Evolutionary conservation across 495 filamentous ascomycete species (phyloP).

Genomic region (Rusavskia elegans): DNA sequence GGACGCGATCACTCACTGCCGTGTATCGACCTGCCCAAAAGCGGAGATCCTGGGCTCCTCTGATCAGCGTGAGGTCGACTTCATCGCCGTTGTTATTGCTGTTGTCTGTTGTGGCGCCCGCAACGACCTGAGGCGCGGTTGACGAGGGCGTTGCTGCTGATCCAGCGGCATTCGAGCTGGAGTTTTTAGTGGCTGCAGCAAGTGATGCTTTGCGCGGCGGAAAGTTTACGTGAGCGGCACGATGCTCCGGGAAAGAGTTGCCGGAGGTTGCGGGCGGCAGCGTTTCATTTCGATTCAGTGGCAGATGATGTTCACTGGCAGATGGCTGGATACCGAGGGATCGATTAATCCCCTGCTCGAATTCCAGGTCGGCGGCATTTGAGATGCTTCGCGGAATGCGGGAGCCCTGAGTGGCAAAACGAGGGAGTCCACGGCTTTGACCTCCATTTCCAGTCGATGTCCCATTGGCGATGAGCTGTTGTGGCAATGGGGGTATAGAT

Average conservation of each 20-base stretch:
- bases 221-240: too few relatives aligned
- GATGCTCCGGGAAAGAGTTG: background rate
- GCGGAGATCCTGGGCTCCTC: conserved; percentile 6
- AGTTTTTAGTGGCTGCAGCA: too few relatives aligned
- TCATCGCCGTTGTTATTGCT: background rate
- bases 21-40: conserved; percentile 44
- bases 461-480: background rate
- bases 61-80: conserved; percentile 12
- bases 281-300: background rate
- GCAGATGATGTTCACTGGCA: background rate
- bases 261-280: background rate
- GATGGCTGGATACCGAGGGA: background rate
- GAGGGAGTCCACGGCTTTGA: too few relatives aligned
- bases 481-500: background rate
- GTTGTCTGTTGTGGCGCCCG: too few relatives aligned
- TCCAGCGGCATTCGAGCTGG: too few relatives aligned
- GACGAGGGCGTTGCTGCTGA: too few relatives aligned
- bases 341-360: background rate
- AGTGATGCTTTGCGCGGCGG: too few relatives aligned
- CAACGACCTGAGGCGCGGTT: too few relatives aligned
- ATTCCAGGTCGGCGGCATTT: background rate
- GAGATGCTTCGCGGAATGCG: background rate
- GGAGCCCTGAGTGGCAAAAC: background rate
- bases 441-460: too few relatives aligned
- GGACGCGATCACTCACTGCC: conserved; percentile 35